A percentile compares a stretch with the other conserved stretches of the same genome.
phyloP scores from a whole-genome alignment of 192 early-diverging fungal species.

The Linnemannia exigua region DNA sequence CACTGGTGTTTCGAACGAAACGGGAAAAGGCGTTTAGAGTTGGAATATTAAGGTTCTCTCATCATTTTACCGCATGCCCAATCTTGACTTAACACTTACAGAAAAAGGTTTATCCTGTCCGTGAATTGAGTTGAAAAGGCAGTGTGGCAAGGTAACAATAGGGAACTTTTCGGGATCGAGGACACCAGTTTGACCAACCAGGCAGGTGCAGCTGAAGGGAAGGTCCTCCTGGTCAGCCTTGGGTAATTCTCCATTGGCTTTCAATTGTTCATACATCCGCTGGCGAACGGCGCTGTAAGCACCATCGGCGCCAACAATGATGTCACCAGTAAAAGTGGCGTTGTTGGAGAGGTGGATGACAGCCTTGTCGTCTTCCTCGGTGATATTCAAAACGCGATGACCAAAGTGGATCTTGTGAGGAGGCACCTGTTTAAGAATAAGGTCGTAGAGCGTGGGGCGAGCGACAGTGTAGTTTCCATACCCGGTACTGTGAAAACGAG shows the following conservation, averaged over 20 bases:
- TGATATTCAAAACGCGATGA: constrained; percentile 18
- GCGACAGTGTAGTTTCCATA: neutral
- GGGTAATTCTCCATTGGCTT: neutral
- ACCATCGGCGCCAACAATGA: constrained; percentile 52
- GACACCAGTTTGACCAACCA: constrained; percentile 10
- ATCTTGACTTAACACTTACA: neutral
- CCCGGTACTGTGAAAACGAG: neutral
- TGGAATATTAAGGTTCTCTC: too few species aligned
- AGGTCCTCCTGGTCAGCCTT: neutral
- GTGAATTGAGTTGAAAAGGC: neutral
- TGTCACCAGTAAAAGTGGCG: constrained; percentile 8
- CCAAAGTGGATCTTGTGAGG: constrained; percentile 16
- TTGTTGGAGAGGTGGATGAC: constrained; percentile 21
- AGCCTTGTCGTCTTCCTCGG: constrained; percentile 24
- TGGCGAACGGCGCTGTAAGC: constrained; percentile 32
- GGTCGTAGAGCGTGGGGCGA: constrained; percentile 13
- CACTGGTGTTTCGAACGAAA: neutral
- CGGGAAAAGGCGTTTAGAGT: neutral
- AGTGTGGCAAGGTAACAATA: neutral
- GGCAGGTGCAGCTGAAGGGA: constrained; percentile 3
- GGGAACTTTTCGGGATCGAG: constrained; percentile 16
- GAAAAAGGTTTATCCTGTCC: constrained; percentile 14
- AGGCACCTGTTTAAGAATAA: neutral
- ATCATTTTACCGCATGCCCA: too few species aligned
- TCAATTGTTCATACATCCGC: constrained; percentile 3